Evolutionary conservation across 306 rosid genomes (phyloP), one percentile per base, ranked within the genome.

Genomic region (Gillenia trifoliata): DNA sequence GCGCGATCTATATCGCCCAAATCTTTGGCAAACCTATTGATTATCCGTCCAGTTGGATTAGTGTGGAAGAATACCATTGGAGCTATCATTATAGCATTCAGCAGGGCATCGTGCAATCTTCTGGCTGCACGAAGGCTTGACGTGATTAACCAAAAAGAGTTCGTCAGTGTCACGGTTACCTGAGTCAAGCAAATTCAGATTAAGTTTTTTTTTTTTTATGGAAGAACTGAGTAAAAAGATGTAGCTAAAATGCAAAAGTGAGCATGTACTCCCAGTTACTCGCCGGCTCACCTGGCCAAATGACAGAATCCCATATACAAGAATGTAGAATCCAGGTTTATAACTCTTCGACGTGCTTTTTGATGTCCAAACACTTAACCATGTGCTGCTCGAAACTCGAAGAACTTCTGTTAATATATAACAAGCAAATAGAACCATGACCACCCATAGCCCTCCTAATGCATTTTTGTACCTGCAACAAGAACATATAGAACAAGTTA

Each of bases 41-140:
- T 88, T 75, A 93, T 88, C 67, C 98, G 85, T 36, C 98, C 97
- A 45, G 85, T 83, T 25, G 97, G 98, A 83, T 89, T 93, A 47
- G 93, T 88, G 83, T 93, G 97, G 81, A 93, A 93, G 91, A 93
- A 93, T 29, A 83, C 36, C 97, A 93, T 89, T 57, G 93, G 97
- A 81, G 97, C 96, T 59, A 85, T 70, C 22, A 93, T 83, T 66
- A 93, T 73, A 30, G 85, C 80, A 23, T 77, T 74, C 59, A 93
- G 79, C 81, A 88, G 81, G 36, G 88, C 78, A 71, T 93, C 86
- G 4, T 93, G 97, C 87, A 93, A 73, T 61, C 78, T 84, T 86
- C 75, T 85, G 64, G 93, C 86, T 3, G 97, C 98, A 66, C 38
- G 85, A 59, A 91, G 87, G 78, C 96, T 91, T 57, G 97, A 84